Base-by-base conservation (phyloP, 1,139 yeast genomes). In the Geotrichum aggregatum region DNA sequence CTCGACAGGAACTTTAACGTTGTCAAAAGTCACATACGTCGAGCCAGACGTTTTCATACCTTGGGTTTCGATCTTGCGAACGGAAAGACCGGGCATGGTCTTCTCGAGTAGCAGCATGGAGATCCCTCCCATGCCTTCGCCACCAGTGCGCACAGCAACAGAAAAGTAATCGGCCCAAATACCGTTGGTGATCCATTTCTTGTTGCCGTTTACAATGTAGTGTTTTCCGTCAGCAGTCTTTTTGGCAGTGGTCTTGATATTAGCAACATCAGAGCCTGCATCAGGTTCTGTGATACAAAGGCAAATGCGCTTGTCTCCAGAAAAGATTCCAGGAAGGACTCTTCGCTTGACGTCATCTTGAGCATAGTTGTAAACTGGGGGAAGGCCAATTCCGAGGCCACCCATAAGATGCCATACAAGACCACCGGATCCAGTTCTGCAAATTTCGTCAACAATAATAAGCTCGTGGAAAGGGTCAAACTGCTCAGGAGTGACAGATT, bases 131-230 rank as follows among this genome's bases (percentile, higher is more conserved):
- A 70, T 71, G 47, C 73, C 73, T 3, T 62, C 64, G 18, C 66
- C 67, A 39, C 76, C 76, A 28, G 76, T 72, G 52, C 76, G 72
- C 44, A 72, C 76, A 14, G 76, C 76, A 6, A 71, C 75, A 36
- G 71, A 63, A 62, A 73, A 72, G 65, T 66, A 72, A 62, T 72
- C 76, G 34, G 75, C 67, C 66, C 67, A 72, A 49, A 71, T 58
- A 52, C 75, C 75, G 58, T 71, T 73, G 58, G 76, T 72, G 65
- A 72, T 72, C 76, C 76, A 72, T 63, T 72, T 72, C 67, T 72
- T 72, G 59, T 63, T 66, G 47, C 76, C 76, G 54, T 71, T 72
- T 56, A 72, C 76, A 54, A 73, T 69, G 61, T 63, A 72, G 61
- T 64, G 64, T 66, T 70, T 69, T 47, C 75, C 75, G 52, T 72